Percentiles rank a stretch among this genome's conserved stretches.
These are phyloP conservation scores for Pseudofabraea citricarpa DNA, from an alignment of 2,329 filamentous ascomycete species.

Conservation along the genomic window DNA sequence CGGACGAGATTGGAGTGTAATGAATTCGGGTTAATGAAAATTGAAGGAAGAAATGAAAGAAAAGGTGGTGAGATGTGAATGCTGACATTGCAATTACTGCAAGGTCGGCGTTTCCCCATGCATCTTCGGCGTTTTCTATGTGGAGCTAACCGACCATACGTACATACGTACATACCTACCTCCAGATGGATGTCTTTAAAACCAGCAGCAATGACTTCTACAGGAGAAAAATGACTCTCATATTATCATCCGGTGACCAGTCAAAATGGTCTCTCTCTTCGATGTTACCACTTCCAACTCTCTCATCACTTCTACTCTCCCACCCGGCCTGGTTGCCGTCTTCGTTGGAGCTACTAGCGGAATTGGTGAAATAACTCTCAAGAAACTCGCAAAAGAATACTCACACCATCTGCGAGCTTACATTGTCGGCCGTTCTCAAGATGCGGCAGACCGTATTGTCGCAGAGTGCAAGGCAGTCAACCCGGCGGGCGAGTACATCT, in stretches of 20 bases:
- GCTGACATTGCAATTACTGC: not conserved
- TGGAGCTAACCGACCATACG: too few species aligned
- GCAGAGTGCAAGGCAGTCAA: slow-evolving; percentile 36
- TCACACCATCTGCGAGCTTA: slow-evolving; percentile 35
- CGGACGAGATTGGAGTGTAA: not conserved
- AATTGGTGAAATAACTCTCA: slow-evolving; percentile 41
- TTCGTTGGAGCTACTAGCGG: slow-evolving; percentile 47
- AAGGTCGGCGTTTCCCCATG: slow-evolving; percentile 3
- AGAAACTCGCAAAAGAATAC: slow-evolving; percentile 34
- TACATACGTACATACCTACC: too few species aligned
- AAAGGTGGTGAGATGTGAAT: not conserved
- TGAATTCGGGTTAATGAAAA: too few species aligned
- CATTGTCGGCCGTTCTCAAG: slow-evolving; percentile 40
- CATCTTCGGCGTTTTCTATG: slow-evolving; percentile 2
- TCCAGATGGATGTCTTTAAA: not conserved
- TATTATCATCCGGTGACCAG: slow-evolving; percentile 3
- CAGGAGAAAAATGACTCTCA: not conserved
- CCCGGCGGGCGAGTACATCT: slow-evolving; percentile 35
- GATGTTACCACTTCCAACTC: slow-evolving; percentile 30
- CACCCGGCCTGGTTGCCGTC: slow-evolving; percentile 38
- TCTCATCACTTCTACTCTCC: slow-evolving; percentile 27
- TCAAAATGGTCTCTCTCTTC: slow-evolving; percentile 30
- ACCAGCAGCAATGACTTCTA: not conserved
- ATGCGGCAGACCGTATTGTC: slow-evolving; percentile 32
- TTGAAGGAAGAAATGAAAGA: not conserved